These are phyloP conservation scores for Erodium trifolium DNA, from an alignment of 441 rosid genomes.

Conservation along the genomic window DNA sequence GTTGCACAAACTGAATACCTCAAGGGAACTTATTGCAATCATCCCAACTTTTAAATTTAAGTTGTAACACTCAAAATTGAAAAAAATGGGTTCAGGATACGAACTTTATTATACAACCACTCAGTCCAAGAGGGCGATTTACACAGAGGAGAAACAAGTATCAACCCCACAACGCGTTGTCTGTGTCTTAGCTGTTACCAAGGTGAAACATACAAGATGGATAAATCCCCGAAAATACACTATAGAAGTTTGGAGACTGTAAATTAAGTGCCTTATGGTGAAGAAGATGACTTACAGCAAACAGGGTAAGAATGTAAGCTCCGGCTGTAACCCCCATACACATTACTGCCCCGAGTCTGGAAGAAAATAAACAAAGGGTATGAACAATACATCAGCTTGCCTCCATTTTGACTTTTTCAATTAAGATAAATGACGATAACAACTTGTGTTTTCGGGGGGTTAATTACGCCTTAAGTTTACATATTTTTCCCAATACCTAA, in stretches of 20 bases:
- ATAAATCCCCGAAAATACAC: background rate
- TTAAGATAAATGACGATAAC: background rate
- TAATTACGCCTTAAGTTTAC: too few relatives aligned
- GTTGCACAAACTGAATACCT: too few relatives aligned
- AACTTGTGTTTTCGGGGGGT: too few relatives aligned
- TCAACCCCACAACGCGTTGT: conserved; percentile 78
- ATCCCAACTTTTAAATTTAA: too few relatives aligned
- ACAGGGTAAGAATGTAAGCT: conserved; percentile 80
- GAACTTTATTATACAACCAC: conserved; percentile 89
- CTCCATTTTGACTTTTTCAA: background rate
- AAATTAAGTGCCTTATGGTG: background rate
- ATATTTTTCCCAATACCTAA: too few relatives aligned
- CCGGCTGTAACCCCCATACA: conserved; percentile 99
- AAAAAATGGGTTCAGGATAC: conserved; percentile 11
- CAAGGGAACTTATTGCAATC: too few relatives aligned
- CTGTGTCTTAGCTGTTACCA: conserved; percentile 66
- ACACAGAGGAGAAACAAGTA: conserved; percentile 88
- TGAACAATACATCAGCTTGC: background rate
- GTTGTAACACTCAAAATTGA: too few relatives aligned
- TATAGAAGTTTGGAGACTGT: background rate
- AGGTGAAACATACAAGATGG: background rate
- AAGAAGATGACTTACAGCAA: conserved; percentile 46
- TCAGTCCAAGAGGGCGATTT: conserved; percentile 92
- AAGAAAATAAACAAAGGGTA: conserved; percentile 3
- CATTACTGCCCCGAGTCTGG: conserved; percentile 89